phyloP scores from a whole-genome alignment of 1,284 basidiomycete species.

The Mycena sp. region DNA sequence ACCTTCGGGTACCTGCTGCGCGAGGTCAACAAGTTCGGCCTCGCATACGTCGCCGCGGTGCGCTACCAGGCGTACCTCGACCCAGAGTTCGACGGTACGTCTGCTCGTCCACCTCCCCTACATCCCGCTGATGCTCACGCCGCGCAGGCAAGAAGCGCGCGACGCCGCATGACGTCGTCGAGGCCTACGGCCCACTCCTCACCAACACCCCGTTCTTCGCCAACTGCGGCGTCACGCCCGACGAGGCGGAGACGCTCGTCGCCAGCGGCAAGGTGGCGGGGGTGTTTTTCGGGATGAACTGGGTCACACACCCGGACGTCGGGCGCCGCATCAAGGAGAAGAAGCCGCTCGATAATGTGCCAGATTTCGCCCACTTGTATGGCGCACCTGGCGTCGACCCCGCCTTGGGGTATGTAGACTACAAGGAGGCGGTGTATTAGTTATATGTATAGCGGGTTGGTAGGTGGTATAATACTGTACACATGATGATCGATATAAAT shows the following conservation, averaged over 20 bases:
- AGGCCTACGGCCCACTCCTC: constrained; percentile 41
- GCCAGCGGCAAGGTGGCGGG: constrained; percentile 32
- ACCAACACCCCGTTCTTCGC: constrained; percentile 38
- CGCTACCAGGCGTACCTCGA: constrained; percentile 36
- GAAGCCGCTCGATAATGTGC: constrained; percentile 20
- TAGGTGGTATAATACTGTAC: no score
- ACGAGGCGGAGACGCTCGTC: constrained; percentile 35
- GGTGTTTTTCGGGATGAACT: constrained; percentile 37
- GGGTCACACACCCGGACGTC: constrained; percentile 39
- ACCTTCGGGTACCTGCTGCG: constrained; percentile 50
- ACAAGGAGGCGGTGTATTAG: no score
- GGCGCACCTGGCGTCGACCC: constrained; percentile 10
- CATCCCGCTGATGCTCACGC: no score
- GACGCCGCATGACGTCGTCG: constrained; percentile 38
- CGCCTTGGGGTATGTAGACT: constrained; percentile 17
- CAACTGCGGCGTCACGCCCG: constrained; percentile 35
- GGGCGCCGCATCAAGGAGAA: constrained; percentile 34
- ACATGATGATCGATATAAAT: no score
- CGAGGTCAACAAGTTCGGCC: constrained; percentile 47
- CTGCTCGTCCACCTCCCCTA: neutral
- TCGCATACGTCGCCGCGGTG: constrained; percentile 48
- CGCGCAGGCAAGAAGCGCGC: constrained; percentile 31
- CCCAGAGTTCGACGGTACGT: constrained; percentile 6
- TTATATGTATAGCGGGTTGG: no score
- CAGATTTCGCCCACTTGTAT: constrained; percentile 15